These are phyloP conservation scores for Isabelozyma gotoi DNA, from an alignment of 805 yeast genomes.

Conservation along the genomic window DNA sequence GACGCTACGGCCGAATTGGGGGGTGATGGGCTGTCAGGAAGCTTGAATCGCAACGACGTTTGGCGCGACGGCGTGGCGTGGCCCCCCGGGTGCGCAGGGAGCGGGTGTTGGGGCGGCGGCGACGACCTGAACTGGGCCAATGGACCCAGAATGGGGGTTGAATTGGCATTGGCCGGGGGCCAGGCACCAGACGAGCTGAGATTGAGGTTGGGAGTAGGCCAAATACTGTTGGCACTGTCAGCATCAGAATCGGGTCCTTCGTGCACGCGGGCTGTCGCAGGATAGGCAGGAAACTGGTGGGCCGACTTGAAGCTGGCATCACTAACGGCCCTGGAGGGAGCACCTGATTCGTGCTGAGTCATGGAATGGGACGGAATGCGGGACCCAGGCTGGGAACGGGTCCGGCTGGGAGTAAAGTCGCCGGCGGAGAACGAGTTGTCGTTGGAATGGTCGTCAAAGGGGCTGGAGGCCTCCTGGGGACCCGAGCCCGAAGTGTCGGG, in stretches of 20 bases:
- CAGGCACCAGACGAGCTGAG: constrained; percentile 7
- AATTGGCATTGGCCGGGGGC: too few species aligned
- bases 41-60: constrained; percentile 29
- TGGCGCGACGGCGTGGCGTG: constrained; percentile 10
- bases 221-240: constrained; percentile 13
- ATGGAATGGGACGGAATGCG: background rate
- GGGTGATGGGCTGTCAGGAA: constrained; percentile 16
- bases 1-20: constrained; percentile 3
- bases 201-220: constrained; percentile 27
- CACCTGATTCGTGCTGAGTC: background rate
- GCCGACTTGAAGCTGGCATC: constrained; percentile 17
- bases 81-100: background rate
- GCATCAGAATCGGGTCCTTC: constrained; percentile 5
- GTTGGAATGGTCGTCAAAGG: too few species aligned
- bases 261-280: background rate
- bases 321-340: constrained; percentile 15
- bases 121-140: background rate
- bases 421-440: too few species aligned
- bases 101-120: background rate
- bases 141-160: constrained; percentile 5
- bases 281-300: constrained; percentile 11
- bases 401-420: too few species aligned
- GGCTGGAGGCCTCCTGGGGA: too few species aligned
- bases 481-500: too few species aligned
- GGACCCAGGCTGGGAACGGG: too few species aligned